A percentile compares a stretch with the other conserved stretches of the same genome.
phyloP scores from a whole-genome alignment of 306 rosid species.

The Gynostemma pentaphyllum region DNA sequence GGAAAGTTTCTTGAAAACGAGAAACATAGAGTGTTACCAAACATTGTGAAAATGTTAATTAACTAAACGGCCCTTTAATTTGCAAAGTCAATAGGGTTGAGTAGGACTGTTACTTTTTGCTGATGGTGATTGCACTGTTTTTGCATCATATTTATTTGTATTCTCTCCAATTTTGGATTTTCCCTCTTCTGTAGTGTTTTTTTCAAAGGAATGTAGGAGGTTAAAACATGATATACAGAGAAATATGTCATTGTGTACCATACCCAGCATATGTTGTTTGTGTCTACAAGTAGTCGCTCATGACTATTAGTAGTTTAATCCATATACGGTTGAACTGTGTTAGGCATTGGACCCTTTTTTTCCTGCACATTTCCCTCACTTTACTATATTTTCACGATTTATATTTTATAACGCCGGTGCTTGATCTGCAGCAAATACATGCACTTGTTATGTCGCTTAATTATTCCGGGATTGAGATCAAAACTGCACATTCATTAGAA shows the following conservation, averaged over 20 bases:
- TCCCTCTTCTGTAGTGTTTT: not conserved
- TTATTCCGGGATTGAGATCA: slow-evolving; percentile 78
- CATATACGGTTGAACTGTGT: not conserved
- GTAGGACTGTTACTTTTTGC: not conserved
- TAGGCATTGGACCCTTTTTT: not conserved
- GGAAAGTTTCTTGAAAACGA: no score
- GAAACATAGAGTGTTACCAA: no score
- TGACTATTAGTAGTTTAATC: not conserved
- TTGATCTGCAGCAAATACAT: slow-evolving; percentile 77
- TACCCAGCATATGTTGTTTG: not conserved
- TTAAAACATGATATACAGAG: not conserved
- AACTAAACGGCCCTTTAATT: no score
- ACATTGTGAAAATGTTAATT: no score
- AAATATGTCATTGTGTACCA: not conserved
- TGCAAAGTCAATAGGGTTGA: no score
- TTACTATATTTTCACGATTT: not conserved
- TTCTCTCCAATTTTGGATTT: not conserved
- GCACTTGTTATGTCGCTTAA: slow-evolving; percentile 71
- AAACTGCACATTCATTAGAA: slow-evolving; percentile 71
- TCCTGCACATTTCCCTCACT: not conserved
- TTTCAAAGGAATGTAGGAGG: not conserved
- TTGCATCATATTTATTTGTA: not conserved
- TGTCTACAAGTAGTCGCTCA: not conserved
- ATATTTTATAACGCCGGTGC: slow-evolving; percentile 5
- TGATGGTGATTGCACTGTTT: not conserved